Evolutionary conservation across 2,329 filamentous ascomycete genomes (phyloP).

Genomic region (Colletotrichum chrysophilum): DNA sequence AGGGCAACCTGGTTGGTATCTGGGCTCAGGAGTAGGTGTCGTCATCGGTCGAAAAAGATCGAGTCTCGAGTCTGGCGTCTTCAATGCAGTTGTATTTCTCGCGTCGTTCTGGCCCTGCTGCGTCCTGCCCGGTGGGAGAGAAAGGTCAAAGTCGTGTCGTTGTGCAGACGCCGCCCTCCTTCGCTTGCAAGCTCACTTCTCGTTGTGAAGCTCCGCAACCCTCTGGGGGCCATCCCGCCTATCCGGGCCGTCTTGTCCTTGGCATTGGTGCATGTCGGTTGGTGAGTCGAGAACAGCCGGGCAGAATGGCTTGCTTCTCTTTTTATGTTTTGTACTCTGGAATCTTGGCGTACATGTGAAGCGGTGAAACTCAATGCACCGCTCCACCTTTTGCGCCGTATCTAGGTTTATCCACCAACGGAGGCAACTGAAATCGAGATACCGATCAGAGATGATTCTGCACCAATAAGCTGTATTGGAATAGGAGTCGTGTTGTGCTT

Average conservation of each 20-base stretch:
- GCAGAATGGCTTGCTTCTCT: constrained; percentile 10
- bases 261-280: neutral
- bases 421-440: neutral
- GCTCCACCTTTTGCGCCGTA: constrained; percentile 2
- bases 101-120: neutral
- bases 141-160: neutral
- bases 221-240: neutral
- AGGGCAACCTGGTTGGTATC: constrained; percentile 42
- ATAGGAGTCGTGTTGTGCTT: neutral
- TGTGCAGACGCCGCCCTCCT: neutral
- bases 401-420: constrained; percentile 20
- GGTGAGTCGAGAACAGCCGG: neutral
- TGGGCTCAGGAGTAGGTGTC: constrained; percentile 34
- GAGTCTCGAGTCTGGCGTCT: neutral
- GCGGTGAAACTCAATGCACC: neutral
- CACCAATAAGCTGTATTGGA: neutral
- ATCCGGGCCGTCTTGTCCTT: constrained; percentile 7
- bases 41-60: neutral
- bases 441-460: neutral
- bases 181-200: neutral
- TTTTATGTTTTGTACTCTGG: constrained; percentile 7
- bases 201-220: neutral
- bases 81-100: neutral
- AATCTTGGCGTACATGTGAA: constrained; percentile 12
- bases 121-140: neutral